Evolutionary conservation across 148 eudicot genomes (phyloP).

Genomic region (Rhododendron molle): DNA sequence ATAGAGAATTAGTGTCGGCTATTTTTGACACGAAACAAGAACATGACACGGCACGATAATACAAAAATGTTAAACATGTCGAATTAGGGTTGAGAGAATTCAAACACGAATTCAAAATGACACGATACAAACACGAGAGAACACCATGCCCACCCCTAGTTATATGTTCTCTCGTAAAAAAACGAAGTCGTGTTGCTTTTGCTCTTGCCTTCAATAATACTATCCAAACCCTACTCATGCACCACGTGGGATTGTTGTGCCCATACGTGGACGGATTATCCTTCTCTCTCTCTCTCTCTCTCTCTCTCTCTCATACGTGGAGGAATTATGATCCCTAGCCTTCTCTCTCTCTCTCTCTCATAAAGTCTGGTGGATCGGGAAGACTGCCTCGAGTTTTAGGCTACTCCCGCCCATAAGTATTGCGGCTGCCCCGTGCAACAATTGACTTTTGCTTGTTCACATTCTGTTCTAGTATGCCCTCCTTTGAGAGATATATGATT

Average conservation of each 20-base stretch:
- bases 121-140: too few relatives aligned
- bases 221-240: not conserved
- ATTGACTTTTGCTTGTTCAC: not conserved
- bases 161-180: too few relatives aligned
- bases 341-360: not conserved
- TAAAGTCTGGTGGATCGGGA: not conserved
- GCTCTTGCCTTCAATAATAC: not conserved
- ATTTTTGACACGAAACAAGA: too few relatives aligned
- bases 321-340: too few relatives aligned
- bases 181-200: too few relatives aligned
- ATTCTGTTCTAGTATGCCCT: not conserved
- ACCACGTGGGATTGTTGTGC: not conserved
- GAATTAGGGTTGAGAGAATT: too few relatives aligned
- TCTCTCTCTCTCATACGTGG: not conserved
- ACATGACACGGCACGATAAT: too few relatives aligned
- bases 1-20: too few relatives aligned
- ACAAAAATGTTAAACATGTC: too few relatives aligned
- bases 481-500: not conserved
- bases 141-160: too few relatives aligned
- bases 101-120: too few relatives aligned
- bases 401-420: not conserved
- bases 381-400: not conserved
- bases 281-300: too few relatives aligned
- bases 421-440: not conserved
- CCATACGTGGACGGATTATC: not conserved